Conservation (phyloP, 1,139 yeast genomes). For the Yamadazyma triangularis region DNA sequence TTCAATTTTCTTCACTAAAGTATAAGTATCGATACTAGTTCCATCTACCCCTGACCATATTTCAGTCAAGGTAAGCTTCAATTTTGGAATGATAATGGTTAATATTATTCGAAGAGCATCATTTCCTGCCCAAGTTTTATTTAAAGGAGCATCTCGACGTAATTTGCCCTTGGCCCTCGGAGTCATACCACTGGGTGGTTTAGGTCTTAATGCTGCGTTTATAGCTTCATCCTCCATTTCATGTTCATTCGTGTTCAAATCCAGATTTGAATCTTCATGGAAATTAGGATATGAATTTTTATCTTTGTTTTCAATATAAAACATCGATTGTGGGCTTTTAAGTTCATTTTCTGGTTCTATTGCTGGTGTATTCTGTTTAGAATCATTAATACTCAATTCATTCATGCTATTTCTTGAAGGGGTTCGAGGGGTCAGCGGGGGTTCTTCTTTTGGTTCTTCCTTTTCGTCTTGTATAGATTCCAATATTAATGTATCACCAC, state of each 20-base stretch:
- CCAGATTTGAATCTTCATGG: no score
- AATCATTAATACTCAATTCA: neutral
- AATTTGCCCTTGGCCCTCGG: slow-evolving; percentile 54
- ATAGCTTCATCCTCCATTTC: slow-evolving; percentile 17
- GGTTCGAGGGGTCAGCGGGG: neutral
- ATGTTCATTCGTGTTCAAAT: slow-evolving; percentile 4
- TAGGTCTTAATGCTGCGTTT: slow-evolving; percentile 33
- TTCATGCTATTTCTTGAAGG: neutral
- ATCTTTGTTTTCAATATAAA: no score
- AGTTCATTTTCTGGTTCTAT: neutral
- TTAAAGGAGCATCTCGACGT: slow-evolving; percentile 46
- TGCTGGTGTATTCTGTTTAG: neutral
- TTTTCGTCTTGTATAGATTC: slow-evolving; percentile 14
- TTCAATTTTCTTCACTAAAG: slow-evolving; percentile 39
- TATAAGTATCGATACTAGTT: slow-evolving; percentile 24
- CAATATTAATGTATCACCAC: slow-evolving; percentile 17
- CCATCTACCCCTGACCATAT: slow-evolving; percentile 26
- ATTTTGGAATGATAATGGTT: slow-evolving; percentile 36
- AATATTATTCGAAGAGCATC: slow-evolving; percentile 45
- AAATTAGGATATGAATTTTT: no score
- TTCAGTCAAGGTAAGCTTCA: slow-evolving; percentile 32
- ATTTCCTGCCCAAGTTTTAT: slow-evolving; percentile 58
- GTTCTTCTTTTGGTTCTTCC: slow-evolving; percentile 4
- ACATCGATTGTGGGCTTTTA: no score
- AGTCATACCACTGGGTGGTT: slow-evolving; percentile 61